These are phyloP conservation scores for Exophiala sideris DNA, from an alignment of 2,329 filamentous ascomycete genomes.

Conservation along the genomic window DNA sequence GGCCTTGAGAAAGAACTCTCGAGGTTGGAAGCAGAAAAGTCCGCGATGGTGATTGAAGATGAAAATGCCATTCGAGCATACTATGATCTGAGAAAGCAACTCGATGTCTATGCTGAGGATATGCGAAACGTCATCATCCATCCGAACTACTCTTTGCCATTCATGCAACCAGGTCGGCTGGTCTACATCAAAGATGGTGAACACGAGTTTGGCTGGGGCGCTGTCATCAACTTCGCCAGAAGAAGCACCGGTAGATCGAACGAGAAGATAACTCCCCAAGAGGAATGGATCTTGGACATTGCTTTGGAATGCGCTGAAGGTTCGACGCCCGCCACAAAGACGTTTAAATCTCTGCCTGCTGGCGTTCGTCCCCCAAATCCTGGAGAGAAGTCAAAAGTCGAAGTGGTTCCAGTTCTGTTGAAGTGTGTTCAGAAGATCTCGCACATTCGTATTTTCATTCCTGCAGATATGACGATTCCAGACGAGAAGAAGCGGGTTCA, in stretches of 20 bases:
- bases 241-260: slow-evolving; percentile 65
- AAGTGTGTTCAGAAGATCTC: slow-evolving; percentile 81
- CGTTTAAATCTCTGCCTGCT: slow-evolving; percentile 63
- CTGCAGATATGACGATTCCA: slow-evolving; percentile 66
- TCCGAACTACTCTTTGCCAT: slow-evolving; percentile 79
- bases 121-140: slow-evolving; percentile 91
- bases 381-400: slow-evolving; percentile 67
- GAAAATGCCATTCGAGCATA: slow-evolving; percentile 91
- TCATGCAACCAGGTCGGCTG: slow-evolving; percentile 81
- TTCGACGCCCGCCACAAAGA: slow-evolving; percentile 52
- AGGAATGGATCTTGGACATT: slow-evolving; percentile 80
- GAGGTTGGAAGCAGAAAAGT: slow-evolving; percentile 71
- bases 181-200: slow-evolving; percentile 78
- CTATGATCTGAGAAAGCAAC: slow-evolving; percentile 80
- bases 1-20: slow-evolving; percentile 78
- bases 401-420: slow-evolving; percentile 81
- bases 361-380: slow-evolving; percentile 59
- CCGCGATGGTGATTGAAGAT: slow-evolving; percentile 73
- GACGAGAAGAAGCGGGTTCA: slow-evolving; percentile 67
- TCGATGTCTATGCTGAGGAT: slow-evolving; percentile 79
- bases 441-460: slow-evolving; percentile 78
- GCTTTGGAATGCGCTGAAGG: slow-evolving; percentile 62
- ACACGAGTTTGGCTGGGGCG: slow-evolving; percentile 90
- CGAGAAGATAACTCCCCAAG: slow-evolving; percentile 68
- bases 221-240: slow-evolving; percentile 69